Conservation (phyloP, 768 basidiomycete species). For the Chiua virens region DNA sequence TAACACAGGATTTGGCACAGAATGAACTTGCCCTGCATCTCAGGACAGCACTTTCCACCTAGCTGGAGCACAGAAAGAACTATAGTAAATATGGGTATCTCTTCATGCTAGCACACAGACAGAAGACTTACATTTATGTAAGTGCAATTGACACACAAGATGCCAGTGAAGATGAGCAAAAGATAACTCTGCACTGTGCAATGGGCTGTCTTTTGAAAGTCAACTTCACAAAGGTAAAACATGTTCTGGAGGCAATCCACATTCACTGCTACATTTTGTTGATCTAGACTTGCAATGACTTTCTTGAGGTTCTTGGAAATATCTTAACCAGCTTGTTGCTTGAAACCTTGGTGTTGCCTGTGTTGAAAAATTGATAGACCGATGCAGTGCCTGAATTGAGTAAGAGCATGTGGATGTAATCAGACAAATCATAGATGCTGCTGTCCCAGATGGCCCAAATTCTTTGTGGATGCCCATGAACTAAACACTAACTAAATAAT, state of each 20-base stretch:
- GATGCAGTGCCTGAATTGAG: conserved; percentile 44
- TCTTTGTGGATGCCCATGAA: conserved; percentile 35
- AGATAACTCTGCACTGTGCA: conserved; percentile 88
- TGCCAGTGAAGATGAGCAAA: conserved; percentile 68
- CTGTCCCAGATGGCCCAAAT: conserved; percentile 82
- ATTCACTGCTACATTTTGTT: conserved; percentile 44
- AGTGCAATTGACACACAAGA: conserved; percentile 77
- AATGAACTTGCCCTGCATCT: conserved; percentile 49
- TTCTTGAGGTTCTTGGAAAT: conserved; percentile 65
- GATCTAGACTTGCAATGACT: conserved; percentile 55
- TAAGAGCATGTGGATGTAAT: conserved; percentile 76
- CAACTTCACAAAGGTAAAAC: conserved; percentile 72
- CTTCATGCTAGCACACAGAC: too few species aligned
- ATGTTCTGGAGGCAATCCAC: conserved; percentile 74
- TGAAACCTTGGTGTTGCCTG: conserved; percentile 67
- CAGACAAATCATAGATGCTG: conserved; percentile 79
- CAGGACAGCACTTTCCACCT: too few species aligned
- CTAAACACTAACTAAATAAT: background rate
- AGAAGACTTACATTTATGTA: too few species aligned
- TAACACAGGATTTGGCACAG: conserved; percentile 93
- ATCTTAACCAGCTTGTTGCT: conserved; percentile 82
- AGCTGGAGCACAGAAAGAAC: too few species aligned
- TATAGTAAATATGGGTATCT: too few species aligned
- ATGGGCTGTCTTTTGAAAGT: conserved; percentile 75
- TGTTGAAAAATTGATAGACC: conserved; percentile 66